Evolutionary conservation across 2,329 filamentous ascomycete species (phyloP).

Genomic region (Cytospora chrysosperma): DNA sequence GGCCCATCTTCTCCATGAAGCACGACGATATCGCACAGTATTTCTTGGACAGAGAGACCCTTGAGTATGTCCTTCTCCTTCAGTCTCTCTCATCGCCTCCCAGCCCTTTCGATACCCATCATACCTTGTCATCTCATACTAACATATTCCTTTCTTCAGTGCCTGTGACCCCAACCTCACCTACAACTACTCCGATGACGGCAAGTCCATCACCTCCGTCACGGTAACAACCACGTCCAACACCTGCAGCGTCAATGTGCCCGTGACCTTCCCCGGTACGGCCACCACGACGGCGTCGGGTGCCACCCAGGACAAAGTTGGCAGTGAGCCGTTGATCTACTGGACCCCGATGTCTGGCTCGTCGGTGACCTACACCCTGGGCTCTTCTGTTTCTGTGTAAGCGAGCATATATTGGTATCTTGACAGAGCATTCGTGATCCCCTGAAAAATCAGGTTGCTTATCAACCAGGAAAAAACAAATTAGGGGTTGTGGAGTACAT

Average conservation of each 20-base stretch:
- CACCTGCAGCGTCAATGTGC: conserved; percentile 50
- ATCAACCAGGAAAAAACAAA: not conserved
- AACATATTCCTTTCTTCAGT: conserved; percentile 22
- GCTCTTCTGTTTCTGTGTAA: conserved; percentile 15
- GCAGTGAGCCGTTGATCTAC: conserved; percentile 51
- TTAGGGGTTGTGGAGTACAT: not conserved
- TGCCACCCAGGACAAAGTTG: conserved; percentile 50
- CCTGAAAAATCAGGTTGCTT: not conserved
- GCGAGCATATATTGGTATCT: not conserved
- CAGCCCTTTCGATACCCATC: not conserved
- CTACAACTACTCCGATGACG: conserved; percentile 43
- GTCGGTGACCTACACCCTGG: conserved; percentile 42
- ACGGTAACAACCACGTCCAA: conserved; percentile 50
- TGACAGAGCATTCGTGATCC: too few species aligned
- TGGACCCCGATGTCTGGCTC: conserved; percentile 48
- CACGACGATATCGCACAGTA: conserved; percentile 53
- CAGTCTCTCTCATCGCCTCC: not conserved
- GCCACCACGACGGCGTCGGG: conserved; percentile 41
- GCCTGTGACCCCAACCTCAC: conserved; percentile 48
- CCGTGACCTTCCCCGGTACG: conserved; percentile 51
- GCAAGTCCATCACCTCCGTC: conserved; percentile 47
- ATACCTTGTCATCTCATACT: not conserved
- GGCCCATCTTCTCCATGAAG: conserved; percentile 50
- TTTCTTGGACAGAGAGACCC: conserved; percentile 53
- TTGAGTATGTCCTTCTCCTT: conserved; percentile 39